Evolutionary conservation across 306 rosid species (phyloP).

Genomic region (Abrus precatorius): DNA sequence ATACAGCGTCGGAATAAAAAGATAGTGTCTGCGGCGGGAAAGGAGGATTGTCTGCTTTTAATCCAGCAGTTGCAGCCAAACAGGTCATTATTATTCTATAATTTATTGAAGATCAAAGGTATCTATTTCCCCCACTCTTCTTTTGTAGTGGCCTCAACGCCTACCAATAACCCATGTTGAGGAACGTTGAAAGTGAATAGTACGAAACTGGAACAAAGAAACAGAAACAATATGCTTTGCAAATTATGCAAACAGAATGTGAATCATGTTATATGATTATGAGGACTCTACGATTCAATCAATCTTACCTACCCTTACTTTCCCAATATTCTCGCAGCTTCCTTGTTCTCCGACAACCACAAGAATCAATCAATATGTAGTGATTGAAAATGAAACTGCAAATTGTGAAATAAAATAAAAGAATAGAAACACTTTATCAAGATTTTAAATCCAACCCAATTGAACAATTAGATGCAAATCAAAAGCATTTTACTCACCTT

Average conservation of each 20-base stretch:
- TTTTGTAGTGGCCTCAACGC: not conserved
- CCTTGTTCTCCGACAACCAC: not conserved
- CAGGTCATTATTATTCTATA: not conserved
- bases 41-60: not conserved
- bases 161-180: not conserved
- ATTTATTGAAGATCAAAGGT: too few relatives aligned
- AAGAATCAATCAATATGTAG: not conserved
- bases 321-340: not conserved
- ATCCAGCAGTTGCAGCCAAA: not conserved
- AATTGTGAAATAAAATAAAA: not conserved
- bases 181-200: too few relatives aligned
- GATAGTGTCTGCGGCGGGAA: too few relatives aligned
- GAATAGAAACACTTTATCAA: not conserved
- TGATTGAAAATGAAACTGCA: conserved; percentile 13
- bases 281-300: not conserved
- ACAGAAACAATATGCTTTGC: not conserved
- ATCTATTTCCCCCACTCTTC: not conserved
- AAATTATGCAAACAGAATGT: not conserved
- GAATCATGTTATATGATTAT: not conserved
- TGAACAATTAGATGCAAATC: not conserved
- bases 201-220: not conserved
- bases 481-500: not conserved
- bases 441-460: not conserved
- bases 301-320: not conserved
- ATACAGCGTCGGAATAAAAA: too few relatives aligned